These are phyloP conservation scores for Candolleomyces eurysporus DNA, from an alignment of 768 basidiomycete genomes.

Conservation along the genomic window DNA sequence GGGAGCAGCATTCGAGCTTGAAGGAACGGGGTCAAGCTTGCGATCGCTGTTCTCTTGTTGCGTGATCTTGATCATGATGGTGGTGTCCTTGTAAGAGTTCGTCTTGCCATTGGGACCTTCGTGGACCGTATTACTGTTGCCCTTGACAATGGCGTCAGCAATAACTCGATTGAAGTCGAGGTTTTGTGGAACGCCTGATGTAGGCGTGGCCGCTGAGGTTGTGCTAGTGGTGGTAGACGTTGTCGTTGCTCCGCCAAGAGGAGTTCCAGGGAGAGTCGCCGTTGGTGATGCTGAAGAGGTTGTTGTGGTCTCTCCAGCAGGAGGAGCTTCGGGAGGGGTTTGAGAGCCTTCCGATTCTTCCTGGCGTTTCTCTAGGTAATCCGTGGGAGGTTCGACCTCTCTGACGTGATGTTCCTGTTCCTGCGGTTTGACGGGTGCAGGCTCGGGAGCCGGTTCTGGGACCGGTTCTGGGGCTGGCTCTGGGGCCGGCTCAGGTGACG, in stretches of 20 bases:
- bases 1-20: neutral
- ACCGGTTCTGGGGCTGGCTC: neutral
- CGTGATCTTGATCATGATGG: neutral
- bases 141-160: neutral
- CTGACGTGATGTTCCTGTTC: neutral
- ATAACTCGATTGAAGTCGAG: neutral
- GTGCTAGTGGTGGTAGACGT: neutral
- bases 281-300: neutral
- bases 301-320: neutral
- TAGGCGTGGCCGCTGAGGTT: neutral
- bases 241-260: neutral
- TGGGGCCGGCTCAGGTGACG: neutral
- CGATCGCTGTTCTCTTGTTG: neutral
- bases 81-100: neutral
- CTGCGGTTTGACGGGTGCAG: neutral
- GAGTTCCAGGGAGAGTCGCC: neutral
- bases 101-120: neutral
- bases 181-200: neutral
- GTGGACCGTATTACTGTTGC: neutral
- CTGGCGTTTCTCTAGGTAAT: constrained; percentile 11
- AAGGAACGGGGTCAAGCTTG: neutral
- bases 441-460: neutral
- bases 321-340: no score
- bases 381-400: neutral
- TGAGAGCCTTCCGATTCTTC: neutral